Evolutionary conservation across 2,329 filamentous ascomycete genomes (phyloP).

Genomic region (Dothidotthia symphoricarpi): DNA sequence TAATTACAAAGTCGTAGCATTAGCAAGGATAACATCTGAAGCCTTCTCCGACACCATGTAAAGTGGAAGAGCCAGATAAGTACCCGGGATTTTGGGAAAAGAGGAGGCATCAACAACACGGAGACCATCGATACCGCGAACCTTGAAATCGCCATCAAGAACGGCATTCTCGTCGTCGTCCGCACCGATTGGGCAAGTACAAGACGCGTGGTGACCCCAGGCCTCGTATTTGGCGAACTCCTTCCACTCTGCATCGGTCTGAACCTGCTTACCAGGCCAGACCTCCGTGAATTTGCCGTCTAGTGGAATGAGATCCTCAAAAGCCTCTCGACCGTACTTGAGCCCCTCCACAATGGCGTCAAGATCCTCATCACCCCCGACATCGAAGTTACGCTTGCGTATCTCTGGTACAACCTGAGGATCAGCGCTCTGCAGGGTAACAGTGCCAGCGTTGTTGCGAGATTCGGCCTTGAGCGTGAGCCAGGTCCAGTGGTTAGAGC

Average conservation of each 20-base stretch:
- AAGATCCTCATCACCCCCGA: conserved; percentile 44
- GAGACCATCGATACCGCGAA: conserved; percentile 53
- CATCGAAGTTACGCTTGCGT: conserved; percentile 18
- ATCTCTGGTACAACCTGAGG: conserved; percentile 64
- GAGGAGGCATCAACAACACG: conserved; percentile 47
- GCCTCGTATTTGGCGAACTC: conserved; percentile 20
- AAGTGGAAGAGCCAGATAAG: conserved; percentile 53
- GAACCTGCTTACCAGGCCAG: conserved; percentile 50
- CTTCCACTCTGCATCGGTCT: conserved; percentile 45
- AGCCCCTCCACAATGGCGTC: conserved; percentile 57
- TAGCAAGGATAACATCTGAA: conserved; percentile 58
- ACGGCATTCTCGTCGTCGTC: conserved; percentile 53
- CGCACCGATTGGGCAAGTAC: conserved; percentile 58
- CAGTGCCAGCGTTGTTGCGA: conserved; percentile 59
- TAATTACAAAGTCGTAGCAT: no score
- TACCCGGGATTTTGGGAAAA: conserved; percentile 48
- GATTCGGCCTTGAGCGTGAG: conserved; percentile 60
- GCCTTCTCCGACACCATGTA: conserved; percentile 64
- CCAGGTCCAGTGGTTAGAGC: conserved; percentile 50
- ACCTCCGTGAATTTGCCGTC: conserved; percentile 49
- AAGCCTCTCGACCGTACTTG: conserved; percentile 49
- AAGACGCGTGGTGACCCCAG: conserved; percentile 56
- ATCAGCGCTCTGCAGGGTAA: conserved; percentile 59
- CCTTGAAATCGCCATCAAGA: conserved; percentile 53
- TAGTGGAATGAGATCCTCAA: conserved; percentile 42